Percentiles rank a stretch among this genome's conserved stretches.
Evolutionary conservation across 306 rosid species (phyloP).

Genomic region (Potentilla sterilis): DNA sequence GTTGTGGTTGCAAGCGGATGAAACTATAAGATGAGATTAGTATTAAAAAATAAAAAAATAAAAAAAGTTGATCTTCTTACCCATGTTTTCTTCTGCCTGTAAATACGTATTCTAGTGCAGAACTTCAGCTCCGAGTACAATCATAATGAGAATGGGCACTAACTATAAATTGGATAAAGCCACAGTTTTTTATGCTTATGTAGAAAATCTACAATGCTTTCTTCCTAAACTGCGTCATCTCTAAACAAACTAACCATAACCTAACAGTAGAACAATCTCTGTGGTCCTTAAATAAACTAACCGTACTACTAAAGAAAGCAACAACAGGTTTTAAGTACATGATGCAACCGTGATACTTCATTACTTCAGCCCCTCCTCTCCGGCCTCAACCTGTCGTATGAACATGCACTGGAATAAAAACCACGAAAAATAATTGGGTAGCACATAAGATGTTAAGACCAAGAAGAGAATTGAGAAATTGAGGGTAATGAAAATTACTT

Average conservation of each 20-base stretch:
- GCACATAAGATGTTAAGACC: conserved; percentile 18
- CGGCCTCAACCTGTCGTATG: conserved; percentile 53
- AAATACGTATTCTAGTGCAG: no score
- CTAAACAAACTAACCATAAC: not conserved
- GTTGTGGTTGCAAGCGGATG: no score
- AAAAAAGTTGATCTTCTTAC: no score
- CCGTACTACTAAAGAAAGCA: not conserved
- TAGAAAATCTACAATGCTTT: not conserved
- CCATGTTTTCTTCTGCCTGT: no score
- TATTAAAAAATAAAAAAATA: no score
- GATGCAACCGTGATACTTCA: conserved; percentile 28
- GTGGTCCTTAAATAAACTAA: not conserved
- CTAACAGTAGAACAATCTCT: not conserved
- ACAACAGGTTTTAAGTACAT: not conserved
- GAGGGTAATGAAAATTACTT: conserved; percentile 37
- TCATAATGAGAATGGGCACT: no score
- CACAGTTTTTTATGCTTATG: no score
- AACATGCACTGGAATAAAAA: conserved; percentile 22
- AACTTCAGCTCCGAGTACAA: no score
- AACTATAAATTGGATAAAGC: no score
- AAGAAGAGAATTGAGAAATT: not conserved
- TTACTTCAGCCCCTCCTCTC: conserved; percentile 33
- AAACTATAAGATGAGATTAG: no score
- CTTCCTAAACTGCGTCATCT: not conserved
- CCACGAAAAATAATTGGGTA: not conserved